Evolutionary conservation across 768 basidiomycete species (phyloP), one percentile per base, ranked within the genome.

Genomic region (Aureoboletus auriporus): DNA sequence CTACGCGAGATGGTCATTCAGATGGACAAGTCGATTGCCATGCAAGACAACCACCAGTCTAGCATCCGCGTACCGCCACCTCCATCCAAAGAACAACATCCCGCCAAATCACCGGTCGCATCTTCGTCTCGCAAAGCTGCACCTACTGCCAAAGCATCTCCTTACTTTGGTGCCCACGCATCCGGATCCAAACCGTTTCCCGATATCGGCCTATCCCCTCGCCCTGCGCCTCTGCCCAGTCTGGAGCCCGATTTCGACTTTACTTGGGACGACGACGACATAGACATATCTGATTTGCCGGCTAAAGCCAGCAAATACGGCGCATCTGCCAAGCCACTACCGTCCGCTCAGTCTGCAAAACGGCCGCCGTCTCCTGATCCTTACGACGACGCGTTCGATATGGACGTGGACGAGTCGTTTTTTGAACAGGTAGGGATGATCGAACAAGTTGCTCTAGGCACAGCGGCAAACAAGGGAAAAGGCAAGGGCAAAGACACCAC

Each of bases 401-500:
- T 69, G 57, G 64, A 64, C 11, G 55, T 74, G 38, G 67, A 72
- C 40, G 74, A 70, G 6, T 65, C 56, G 11, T 69, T 78, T 49
- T 59, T 76, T 17, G 71, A 68, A 52, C 70, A 72, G 50, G 56
- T 62, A 47, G 66, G 63, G 30, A 54, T 53, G 56, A 58, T 61
- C 30, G 62, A 65, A 52, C 51, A 52, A 39, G 53, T 55, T 20
- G 58, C 52, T 16, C 48, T 61, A 13, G 42, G 41, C 20, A 46
- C 48, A 4, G 41, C 36, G 9, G 23, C 51, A 37, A 53, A 40
- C 45, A 61, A 54, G n/a, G 52, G 56, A 26, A 65, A 60, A 6
- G 61, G 53, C 39, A 58, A 59, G 47, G 60, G 49, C 26, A 58
- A 46, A 17, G 50, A 44, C 20, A 41, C 34, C 5, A 38, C n/a